Conservation (phyloP, 2,329 filamentous ascomycete species). For the Sporothrix schenckii region DNA sequence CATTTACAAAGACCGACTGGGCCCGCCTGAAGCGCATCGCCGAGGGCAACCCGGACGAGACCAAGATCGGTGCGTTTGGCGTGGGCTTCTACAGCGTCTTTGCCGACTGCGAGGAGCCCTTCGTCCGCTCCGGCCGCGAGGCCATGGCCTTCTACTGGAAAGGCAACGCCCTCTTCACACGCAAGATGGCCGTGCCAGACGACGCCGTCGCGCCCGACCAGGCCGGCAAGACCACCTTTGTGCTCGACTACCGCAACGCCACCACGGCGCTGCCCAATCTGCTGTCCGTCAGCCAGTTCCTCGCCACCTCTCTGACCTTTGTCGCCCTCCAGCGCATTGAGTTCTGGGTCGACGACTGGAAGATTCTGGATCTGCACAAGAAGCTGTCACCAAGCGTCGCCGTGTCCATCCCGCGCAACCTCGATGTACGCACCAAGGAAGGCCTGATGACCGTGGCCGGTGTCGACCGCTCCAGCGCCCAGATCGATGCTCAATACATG, state of each 20-base stretch:
- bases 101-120: conserved; percentile 95
- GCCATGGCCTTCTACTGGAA: conserved; percentile 99
- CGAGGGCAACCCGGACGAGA: conserved; percentile 98
- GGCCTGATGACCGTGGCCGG: conserved; percentile 81
- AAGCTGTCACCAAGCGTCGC: conserved; percentile 77
- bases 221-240: conserved; percentile 78
- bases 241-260: conserved; percentile 88
- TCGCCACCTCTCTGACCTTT: conserved; percentile 94
- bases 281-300: conserved; percentile 83
- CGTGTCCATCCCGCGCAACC: conserved; percentile 72
- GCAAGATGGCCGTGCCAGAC: conserved; percentile 72
- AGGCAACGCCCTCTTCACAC: conserved; percentile 93
- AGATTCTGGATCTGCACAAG: conserved; percentile 77
- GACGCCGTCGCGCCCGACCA: conserved; percentile 57
- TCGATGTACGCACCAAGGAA: conserved; percentile 81
- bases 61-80: conserved; percentile 97
- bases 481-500: conserved; percentile 91
- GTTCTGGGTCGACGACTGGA: conserved; percentile 86
- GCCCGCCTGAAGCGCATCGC: conserved; percentile 90
- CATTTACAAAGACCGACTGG: conserved; percentile 92
- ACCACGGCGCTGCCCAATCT: conserved; percentile 86
- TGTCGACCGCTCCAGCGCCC: conserved; percentile 84
- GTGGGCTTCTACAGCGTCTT: conserved; percentile 99
- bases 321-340: conserved; percentile 86
- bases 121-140: conserved; percentile 87